Evolutionary conservation across 1,139 yeast genomes (phyloP).

Genomic region (Yamadazyma aaseri): DNA sequence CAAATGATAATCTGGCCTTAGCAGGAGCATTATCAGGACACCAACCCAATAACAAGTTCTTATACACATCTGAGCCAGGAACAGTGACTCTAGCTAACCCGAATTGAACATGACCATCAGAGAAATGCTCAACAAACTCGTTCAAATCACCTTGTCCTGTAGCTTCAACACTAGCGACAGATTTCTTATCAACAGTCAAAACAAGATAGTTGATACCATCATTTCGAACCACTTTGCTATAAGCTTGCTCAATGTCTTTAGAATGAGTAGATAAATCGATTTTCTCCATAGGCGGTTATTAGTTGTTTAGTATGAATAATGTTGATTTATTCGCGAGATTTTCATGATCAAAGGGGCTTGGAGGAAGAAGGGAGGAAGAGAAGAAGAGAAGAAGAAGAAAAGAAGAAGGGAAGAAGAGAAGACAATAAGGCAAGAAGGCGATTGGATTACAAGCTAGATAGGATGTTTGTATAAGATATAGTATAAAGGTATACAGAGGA

Average conservation of each 20-base stretch:
- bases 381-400: not conserved
- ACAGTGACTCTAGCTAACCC: constrained; percentile 88
- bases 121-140: constrained; percentile 79
- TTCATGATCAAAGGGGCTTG: too few relatives aligned
- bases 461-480: too few relatives aligned
- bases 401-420: too few relatives aligned
- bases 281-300: constrained; percentile 50
- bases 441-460: too few relatives aligned
- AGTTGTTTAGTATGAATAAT: not conserved
- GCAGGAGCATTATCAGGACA: constrained; percentile 86
- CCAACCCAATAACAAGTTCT: constrained; percentile 88
- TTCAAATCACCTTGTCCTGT: constrained; percentile 65
- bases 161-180: constrained; percentile 56
- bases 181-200: constrained; percentile 57
- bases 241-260: constrained; percentile 59
- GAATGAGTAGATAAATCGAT: constrained; percentile 58
- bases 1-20: constrained; percentile 71
- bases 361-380: not conserved
- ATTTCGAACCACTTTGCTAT: constrained; percentile 60
- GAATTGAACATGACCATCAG: constrained; percentile 86
- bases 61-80: constrained; percentile 84
- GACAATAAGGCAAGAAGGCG: too few relatives aligned
- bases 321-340: not conserved
- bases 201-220: constrained; percentile 58
- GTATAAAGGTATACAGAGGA: too few relatives aligned